Conservation (phyloP, 495 filamentous ascomycete genomes). For the Penicillium ochrochloron region DNA sequence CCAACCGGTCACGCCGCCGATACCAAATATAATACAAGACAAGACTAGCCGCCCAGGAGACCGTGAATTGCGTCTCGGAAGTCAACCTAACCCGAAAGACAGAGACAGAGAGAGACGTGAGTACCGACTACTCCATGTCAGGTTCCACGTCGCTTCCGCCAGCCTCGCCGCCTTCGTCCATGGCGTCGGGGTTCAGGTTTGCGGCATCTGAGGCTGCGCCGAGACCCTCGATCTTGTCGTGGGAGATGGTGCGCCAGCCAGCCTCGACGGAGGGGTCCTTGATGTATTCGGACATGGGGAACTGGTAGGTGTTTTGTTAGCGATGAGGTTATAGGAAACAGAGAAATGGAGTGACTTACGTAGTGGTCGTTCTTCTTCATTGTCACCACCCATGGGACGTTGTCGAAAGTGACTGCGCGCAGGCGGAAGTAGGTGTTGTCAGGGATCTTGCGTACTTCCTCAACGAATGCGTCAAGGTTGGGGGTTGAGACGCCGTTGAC, state of each 20-base stretch:
- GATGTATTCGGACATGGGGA: conserved; percentile 86
- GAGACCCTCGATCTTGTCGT: conserved; percentile 59
- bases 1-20: conserved; percentile 25
- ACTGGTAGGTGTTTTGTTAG: conserved; percentile 41
- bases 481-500: conserved; percentile 87
- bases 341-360: conserved; percentile 40
- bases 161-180: conserved; percentile 45
- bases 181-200: conserved; percentile 53
- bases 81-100: background rate
- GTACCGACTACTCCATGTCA: conserved; percentile 30
- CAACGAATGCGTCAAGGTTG: conserved; percentile 78
- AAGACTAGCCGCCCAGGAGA: conserved; percentile 17
- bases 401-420: conserved; percentile 93
- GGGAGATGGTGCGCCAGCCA: conserved; percentile 75
- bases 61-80: conserved; percentile 5
- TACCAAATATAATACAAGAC: conserved; percentile 35
- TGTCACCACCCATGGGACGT: conserved; percentile 94
- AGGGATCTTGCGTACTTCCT: conserved; percentile 79
- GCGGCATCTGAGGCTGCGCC: conserved; percentile 43
- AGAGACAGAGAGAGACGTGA: background rate
- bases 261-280: conserved; percentile 66
- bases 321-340: background rate
- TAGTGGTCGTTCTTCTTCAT: conserved; percentile 99
- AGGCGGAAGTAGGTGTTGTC: conserved; percentile 98
- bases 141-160: conserved; percentile 46